Evolutionary conservation across 345 rosid genomes (phyloP), one percentile per base, ranked within the genome.

Genomic region (Bretschneidera sinensis): DNA sequence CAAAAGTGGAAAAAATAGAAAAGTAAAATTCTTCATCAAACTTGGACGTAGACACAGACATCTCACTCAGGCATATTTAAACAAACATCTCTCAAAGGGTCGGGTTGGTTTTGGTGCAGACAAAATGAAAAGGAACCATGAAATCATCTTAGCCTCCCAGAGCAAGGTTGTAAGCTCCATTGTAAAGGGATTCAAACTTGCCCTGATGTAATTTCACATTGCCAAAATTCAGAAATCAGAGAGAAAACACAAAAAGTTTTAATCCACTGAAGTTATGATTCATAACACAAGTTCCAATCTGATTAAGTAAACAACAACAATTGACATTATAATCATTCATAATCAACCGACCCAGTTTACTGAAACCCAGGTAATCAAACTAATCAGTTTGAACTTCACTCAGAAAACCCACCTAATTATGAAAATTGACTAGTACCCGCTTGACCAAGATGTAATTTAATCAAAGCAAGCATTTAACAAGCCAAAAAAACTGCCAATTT

Each of bases 341-440:
- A 39, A 39, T 14, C 15, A 11, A 39, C 45, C n/a, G 1, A 39
- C 45, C 11, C 10, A 2, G 5, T 39, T 39, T 13, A 39, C 16
- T n/a, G 25, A 35, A 65, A 18, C 21, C 8, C 28, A 21, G 51
- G 43, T 16, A 43, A 39, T 39, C 45, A 39, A 28, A 28, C 3
- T 28, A 2, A 28, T 3, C 33, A 28, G 5, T 28, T 28, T 28
- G 33, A 28, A 28, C 33, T 28, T 28, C 33, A 2, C 5, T 13
- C 45, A 39, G 45, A 21, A 34, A 43, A 43, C 21, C 23, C 31
- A 53, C 17, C 9, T 10, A 53, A 23, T 21, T 24, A 13, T 48
- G 22, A 51, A 10, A 31, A 62, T 47, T 34, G 1, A 21, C 18
- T 14, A 52, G 52, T 11, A 63, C 70, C 65, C 72, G 55, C 56